phyloP scores from a whole-genome alignment of 1,284 basidiomycete genomes.

The Boletus mariae region DNA sequence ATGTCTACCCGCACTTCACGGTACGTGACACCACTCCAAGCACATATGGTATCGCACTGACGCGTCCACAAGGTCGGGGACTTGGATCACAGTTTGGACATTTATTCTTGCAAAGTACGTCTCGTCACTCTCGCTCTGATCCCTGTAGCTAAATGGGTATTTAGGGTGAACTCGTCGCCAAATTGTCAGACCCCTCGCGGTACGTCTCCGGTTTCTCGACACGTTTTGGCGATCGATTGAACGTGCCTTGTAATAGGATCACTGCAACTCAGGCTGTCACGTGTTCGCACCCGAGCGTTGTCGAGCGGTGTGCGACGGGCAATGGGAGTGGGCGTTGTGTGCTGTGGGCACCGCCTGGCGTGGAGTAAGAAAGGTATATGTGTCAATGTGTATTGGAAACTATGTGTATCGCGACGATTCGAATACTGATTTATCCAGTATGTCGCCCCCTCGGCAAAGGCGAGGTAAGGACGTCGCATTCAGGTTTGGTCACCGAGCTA shows the following conservation, averaged over 20 bases:
- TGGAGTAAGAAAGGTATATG: not conserved
- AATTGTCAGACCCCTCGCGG: slow-evolving; percentile 54
- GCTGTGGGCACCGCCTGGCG: slow-evolving; percentile 59
- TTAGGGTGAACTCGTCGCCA: slow-evolving; percentile 64
- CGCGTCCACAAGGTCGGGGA: slow-evolving; percentile 55
- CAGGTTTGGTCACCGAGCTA: no score
- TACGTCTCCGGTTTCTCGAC: slow-evolving; percentile 31
- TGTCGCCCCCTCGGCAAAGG: no score
- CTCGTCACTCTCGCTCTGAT: not conserved
- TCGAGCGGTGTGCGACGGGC: slow-evolving; percentile 69
- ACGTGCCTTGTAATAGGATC: slow-evolving; percentile 45
- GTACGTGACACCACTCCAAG: slow-evolving; percentile 37
- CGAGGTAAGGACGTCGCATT: no score
- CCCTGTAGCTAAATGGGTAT: not conserved
- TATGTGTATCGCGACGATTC: not conserved
- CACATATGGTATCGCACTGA: not conserved
- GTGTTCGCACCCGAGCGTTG: slow-evolving; percentile 72
- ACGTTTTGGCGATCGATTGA: slow-evolving; percentile 1
- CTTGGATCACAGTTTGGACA: slow-evolving; percentile 72
- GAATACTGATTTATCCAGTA: no score
- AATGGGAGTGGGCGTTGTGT: slow-evolving; percentile 75
- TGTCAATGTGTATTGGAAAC: not conserved
- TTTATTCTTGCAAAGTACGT: slow-evolving; percentile 64
- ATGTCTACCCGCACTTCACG: slow-evolving; percentile 77
- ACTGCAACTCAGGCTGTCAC: slow-evolving; percentile 82